Conservation (phyloP, 2,329 filamentous ascomycete species). For the Thielaviopsis euricoi region DNA sequence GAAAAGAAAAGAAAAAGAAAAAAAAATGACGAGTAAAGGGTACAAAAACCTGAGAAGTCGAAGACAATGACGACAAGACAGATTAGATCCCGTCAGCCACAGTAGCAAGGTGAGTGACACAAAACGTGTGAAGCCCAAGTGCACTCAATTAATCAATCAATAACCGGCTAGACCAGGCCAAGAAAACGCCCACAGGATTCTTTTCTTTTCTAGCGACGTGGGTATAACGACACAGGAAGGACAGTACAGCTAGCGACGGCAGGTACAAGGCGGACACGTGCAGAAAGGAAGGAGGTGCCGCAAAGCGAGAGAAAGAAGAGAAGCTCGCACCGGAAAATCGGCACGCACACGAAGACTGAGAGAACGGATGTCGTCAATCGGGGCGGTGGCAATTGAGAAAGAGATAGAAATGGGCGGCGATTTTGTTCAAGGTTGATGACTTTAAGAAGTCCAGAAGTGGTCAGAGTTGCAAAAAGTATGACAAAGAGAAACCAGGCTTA, state of each 20-base stretch:
- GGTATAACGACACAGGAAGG: neutral
- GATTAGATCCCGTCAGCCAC: neutral
- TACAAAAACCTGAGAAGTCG: no score
- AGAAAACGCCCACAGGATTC: neutral
- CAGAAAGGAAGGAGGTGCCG: neutral
- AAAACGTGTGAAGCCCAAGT: neutral
- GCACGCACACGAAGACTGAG: no score
- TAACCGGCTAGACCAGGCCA: neutral
- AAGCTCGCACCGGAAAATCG: neutral
- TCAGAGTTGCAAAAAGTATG: neutral
- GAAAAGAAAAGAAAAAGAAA: neutral
- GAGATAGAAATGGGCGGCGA: neutral
- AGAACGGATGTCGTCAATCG: neutral
- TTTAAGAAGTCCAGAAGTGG: neutral
- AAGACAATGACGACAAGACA: neutral
- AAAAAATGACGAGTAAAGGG: no score
- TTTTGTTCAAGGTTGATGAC: neutral
- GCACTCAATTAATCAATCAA: no score
- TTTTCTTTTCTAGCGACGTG: neutral
- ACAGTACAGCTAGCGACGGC: neutral
- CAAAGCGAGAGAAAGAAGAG: neutral
- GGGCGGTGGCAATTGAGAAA: neutral
- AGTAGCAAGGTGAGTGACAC: neutral
- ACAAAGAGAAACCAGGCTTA: constrained; percentile 4
- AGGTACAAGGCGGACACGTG: neutral